phyloP scores from a whole-genome alignment of 352 stramenopile genomes.

The Phytophthora vignae region DNA sequence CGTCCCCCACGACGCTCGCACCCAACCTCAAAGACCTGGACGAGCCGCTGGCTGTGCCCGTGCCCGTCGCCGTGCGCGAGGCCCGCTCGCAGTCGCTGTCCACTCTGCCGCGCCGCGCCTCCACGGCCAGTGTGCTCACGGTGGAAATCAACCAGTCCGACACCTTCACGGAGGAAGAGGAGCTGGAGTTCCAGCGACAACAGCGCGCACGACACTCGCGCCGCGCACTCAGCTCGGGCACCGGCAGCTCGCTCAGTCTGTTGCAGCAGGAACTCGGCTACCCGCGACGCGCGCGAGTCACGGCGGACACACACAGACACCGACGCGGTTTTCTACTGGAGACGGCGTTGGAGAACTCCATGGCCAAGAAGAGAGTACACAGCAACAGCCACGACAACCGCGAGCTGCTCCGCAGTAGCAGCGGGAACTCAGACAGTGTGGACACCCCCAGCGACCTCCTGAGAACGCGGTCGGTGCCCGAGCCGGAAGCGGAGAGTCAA shows the following conservation, averaged over 20 bases:
- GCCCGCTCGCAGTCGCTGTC: constrained; percentile 58
- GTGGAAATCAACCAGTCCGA: constrained; percentile 15
- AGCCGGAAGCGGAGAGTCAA: constrained; percentile 42
- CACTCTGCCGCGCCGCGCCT: constrained; percentile 31
- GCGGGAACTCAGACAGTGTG: constrained; percentile 29
- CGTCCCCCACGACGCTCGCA: constrained; percentile 36
- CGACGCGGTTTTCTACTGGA: constrained; percentile 50
- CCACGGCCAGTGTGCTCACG: constrained; percentile 38
- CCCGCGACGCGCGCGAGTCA: constrained; percentile 34
- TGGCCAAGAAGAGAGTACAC: constrained; percentile 20
- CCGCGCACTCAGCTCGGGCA: constrained; percentile 68
- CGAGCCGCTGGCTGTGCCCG: constrained; percentile 24
- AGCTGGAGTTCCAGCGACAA: constrained; percentile 37
- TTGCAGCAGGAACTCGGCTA: constrained; percentile 84
- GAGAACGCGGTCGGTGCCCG: constrained; percentile 33
- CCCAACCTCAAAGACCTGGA: constrained; percentile 32
- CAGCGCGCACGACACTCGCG: constrained; percentile 37
- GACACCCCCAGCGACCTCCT: constrained; percentile 29
- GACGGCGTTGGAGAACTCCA: constrained; percentile 37
- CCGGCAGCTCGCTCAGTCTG: constrained; percentile 55
- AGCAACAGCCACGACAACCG: constrained; percentile 35
- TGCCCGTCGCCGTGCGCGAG: constrained; percentile 32
- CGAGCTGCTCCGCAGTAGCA: constrained; percentile 26
- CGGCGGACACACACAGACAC: constrained; percentile 30
- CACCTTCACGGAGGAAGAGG: constrained; percentile 36